Conservation (phyloP, 2,329 filamentous ascomycete genomes). For the Cadophora sp. region DNA sequence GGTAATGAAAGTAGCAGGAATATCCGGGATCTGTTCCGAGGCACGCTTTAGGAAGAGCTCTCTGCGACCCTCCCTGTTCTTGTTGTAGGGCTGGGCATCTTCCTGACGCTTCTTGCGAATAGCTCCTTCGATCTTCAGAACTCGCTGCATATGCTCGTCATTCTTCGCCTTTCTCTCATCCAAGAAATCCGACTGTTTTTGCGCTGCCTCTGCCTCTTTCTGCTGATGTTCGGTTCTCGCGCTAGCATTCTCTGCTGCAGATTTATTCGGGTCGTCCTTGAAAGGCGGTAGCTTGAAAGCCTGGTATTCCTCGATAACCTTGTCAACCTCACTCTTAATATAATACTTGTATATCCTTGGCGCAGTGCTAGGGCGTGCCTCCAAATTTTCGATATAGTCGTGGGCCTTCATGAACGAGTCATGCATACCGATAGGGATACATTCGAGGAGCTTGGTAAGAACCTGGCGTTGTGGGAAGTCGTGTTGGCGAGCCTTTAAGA, state of each 20-base stretch:
- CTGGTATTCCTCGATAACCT: constrained; percentile 40
- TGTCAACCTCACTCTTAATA: constrained; percentile 35
- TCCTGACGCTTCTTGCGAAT: constrained; percentile 35
- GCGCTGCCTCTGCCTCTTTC: constrained; percentile 33
- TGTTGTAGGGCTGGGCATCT: constrained; percentile 37
- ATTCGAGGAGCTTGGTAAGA: constrained; percentile 40
- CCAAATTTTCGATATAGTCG: constrained; percentile 38
- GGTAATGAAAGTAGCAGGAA: constrained; percentile 38
- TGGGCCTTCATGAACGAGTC: constrained; percentile 44
- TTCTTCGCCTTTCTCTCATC: constrained; percentile 37
- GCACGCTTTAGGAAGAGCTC: constrained; percentile 39
- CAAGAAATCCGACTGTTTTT: constrained; percentile 38
- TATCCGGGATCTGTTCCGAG: constrained; percentile 38
- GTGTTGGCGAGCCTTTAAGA: constrained; percentile 38
- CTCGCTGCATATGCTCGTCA: constrained; percentile 40
- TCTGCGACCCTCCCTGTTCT: constrained; percentile 38
- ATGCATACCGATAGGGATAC: constrained; percentile 42
- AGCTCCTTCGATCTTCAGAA: constrained; percentile 38
- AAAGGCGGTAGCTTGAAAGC: constrained; percentile 37
- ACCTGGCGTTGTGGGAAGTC: constrained; percentile 30
- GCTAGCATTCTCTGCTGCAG: constrained; percentile 36
- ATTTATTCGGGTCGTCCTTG: constrained; percentile 36
- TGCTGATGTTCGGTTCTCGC: constrained; percentile 34
- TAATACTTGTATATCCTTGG: constrained; percentile 42
- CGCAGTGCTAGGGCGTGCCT: constrained; percentile 30